These are phyloP conservation scores for Flaveria trinervia DNA, from an alignment of 129 eudicot genomes.

Conservation along the genomic window DNA sequence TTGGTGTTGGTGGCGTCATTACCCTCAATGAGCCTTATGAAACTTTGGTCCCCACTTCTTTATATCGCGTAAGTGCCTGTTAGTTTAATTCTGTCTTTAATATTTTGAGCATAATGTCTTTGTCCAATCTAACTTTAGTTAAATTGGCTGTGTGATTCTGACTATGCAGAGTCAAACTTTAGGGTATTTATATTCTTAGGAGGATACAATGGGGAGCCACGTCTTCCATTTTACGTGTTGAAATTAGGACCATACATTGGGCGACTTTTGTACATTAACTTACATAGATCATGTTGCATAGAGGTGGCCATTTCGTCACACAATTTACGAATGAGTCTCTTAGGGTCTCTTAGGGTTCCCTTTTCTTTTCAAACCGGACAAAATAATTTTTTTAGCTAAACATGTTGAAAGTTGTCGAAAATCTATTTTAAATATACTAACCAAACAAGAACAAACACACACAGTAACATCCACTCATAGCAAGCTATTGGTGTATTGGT, in stretches of 20 bases:
- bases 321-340: background rate
- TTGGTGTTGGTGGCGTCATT: conserved; percentile 89
- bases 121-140: background rate
- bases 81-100: background rate
- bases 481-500: no score
- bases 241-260: no score
- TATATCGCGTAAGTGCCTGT: conserved; percentile 58
- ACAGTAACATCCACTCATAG: no score
- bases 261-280: no score
- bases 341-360: background rate
- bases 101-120: background rate
- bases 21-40: conserved; percentile 85
- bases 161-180: background rate
- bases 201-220: background rate
- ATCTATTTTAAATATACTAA: no score
- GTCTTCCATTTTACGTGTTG: background rate
- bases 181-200: background rate
- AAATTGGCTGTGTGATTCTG: background rate
- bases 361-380: background rate
- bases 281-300: background rate
- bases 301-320: background rate
- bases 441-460: no score
- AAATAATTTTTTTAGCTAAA: background rate
- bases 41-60: conserved; percentile 74
- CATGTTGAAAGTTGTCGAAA: background rate